phyloP scores from a whole-genome alignment of 2,329 filamentous ascomycete genomes.

The Fusarium albidum region DNA sequence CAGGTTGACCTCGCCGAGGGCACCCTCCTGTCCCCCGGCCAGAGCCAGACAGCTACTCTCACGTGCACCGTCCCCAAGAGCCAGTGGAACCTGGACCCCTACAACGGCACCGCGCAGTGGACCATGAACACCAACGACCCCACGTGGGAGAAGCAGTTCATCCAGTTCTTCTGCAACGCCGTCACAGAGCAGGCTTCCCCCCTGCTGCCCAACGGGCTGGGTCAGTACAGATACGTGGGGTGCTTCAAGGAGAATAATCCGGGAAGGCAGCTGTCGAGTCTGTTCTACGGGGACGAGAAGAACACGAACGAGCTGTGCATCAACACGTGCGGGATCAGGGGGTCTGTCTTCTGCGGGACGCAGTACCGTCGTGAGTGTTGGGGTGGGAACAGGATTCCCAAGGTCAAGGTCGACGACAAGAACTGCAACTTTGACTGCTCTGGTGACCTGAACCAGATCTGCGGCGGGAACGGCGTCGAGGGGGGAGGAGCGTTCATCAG shows the following conservation, averaged over 20 bases:
- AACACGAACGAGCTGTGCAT: slow-evolving; percentile 58
- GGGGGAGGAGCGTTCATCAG: slow-evolving; percentile 54
- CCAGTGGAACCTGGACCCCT: slow-evolving; percentile 64
- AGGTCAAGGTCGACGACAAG: slow-evolving; percentile 50
- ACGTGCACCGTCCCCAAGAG: slow-evolving; percentile 64
- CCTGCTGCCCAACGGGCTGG: slow-evolving; percentile 51
- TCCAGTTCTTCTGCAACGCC: slow-evolving; percentile 61
- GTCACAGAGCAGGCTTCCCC: slow-evolving; percentile 62
- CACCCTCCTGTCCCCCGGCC: slow-evolving; percentile 55
- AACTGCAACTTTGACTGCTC: slow-evolving; percentile 62
- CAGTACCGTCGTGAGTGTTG: slow-evolving; percentile 63
- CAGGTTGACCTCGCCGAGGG: slow-evolving; percentile 66
- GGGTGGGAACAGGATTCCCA: slow-evolving; percentile 59
- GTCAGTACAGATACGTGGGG: slow-evolving; percentile 61
- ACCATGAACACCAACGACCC: slow-evolving; percentile 66
- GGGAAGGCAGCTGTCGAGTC: slow-evolving; percentile 56
- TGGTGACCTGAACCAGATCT: slow-evolving; percentile 59
- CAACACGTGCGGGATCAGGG: slow-evolving; percentile 47
- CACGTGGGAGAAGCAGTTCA: slow-evolving; percentile 58
- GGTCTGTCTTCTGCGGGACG: slow-evolving; percentile 55
- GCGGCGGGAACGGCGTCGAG: slow-evolving; percentile 58
- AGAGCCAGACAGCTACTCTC: slow-evolving; percentile 60
- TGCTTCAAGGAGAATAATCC: slow-evolving; percentile 67
- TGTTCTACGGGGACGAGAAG: slow-evolving; percentile 49
- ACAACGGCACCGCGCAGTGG: slow-evolving; percentile 58